A percentile compares a stretch with the other conserved stretches of the same genome.
phyloP scores from a whole-genome alignment of 148 eudicot genomes.

The Vaccinium darrowii region DNA sequence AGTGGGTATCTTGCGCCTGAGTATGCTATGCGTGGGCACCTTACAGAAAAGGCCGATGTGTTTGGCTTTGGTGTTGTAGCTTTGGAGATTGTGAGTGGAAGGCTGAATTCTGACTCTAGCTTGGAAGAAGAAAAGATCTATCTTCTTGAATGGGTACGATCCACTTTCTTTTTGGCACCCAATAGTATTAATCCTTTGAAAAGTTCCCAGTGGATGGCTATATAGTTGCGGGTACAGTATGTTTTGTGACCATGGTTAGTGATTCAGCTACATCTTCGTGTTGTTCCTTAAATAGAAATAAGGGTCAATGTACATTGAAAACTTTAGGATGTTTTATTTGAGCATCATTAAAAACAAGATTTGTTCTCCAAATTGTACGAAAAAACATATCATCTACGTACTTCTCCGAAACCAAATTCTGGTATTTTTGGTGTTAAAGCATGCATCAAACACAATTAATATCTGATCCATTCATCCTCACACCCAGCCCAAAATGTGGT shows the following conservation, averaged over 20 bases:
- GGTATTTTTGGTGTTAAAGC: neutral
- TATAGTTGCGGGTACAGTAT: neutral
- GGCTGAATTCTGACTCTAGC: constrained; percentile 55
- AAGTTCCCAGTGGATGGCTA: neutral
- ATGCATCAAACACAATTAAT: neutral
- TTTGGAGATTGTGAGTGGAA: constrained; percentile 78
- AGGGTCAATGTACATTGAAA: neutral
- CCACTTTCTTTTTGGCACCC: neutral
- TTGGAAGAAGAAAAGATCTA: constrained; percentile 55
- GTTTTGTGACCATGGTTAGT: neutral
- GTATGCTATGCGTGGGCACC: constrained; percentile 92
- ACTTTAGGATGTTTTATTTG: neutral
- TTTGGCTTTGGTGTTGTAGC: constrained; percentile 89
- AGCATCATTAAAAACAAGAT: neutral
- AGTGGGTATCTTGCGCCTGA: constrained; percentile 99
- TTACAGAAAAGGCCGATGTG: constrained; percentile 89
- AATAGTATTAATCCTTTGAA: neutral
- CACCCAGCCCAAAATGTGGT: neutral
- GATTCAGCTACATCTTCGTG: neutral
- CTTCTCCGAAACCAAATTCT: neutral
- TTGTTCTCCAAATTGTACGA: neutral
- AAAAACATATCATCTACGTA: neutral
- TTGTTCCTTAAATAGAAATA: neutral
- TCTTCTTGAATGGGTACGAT: constrained; percentile 89
- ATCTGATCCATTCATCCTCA: neutral